Evolutionary conservation across 805 yeast species (phyloP).

Genomic region (Yarrowia bubula): DNA sequence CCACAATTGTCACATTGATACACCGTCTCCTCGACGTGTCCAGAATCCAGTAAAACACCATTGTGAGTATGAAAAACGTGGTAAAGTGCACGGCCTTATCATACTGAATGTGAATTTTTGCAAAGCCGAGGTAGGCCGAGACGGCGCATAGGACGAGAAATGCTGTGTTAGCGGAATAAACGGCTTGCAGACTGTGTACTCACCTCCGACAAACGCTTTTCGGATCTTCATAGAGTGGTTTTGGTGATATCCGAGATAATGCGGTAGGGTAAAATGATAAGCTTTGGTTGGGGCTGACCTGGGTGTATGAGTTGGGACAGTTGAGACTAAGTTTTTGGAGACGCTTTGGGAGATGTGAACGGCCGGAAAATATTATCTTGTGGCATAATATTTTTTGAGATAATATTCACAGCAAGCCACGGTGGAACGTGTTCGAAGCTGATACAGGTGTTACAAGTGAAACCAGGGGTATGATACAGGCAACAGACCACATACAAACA

Average conservation of each 20-base stretch:
- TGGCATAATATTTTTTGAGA: too few species aligned
- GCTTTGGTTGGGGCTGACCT: too few species aligned
- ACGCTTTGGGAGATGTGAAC: too few species aligned
- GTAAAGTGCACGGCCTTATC: constrained; percentile 42
- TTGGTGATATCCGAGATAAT: not conserved
- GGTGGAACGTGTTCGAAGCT: constrained; percentile 12
- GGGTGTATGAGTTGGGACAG: too few species aligned
- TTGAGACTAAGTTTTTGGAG: too few species aligned
- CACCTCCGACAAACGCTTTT: constrained; percentile 36
- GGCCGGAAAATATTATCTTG: too few species aligned
- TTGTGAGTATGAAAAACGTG: constrained; percentile 41
- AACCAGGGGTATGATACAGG: too few species aligned
- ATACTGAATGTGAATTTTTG: constrained; percentile 37
- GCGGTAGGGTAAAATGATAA: constrained; percentile 10
- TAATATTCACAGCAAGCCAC: constrained; percentile 16
- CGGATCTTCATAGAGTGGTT: constrained; percentile 34
- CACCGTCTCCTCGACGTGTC: constrained; percentile 42
- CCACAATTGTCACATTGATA: constrained; percentile 39
- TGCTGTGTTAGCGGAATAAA: constrained; percentile 29
- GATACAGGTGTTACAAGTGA: too few species aligned
- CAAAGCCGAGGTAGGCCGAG: constrained; percentile 38
- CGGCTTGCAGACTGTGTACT: constrained; percentile 5
- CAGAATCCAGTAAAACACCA: constrained; percentile 45
- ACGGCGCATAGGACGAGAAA: constrained; percentile 32
- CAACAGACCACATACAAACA: too few species aligned